A percentile compares a stretch with the other conserved stretches of the same genome.
These are phyloP conservation scores for Bathelium albidoporum DNA, from an alignment of 495 filamentous ascomycete species.

Conservation along the genomic window DNA sequence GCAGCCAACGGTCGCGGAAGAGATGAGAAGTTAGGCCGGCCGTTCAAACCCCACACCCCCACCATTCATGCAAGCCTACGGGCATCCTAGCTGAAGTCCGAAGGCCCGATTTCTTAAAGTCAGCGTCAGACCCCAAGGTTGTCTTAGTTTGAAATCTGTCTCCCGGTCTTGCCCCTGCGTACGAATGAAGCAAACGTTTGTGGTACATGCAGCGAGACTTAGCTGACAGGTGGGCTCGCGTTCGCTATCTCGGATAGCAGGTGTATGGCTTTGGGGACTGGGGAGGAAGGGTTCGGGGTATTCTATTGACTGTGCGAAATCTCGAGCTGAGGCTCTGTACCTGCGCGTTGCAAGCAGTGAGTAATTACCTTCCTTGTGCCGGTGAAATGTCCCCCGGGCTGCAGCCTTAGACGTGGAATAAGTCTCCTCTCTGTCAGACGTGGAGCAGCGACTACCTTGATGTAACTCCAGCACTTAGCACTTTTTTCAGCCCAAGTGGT, in stretches of 20 bases:
- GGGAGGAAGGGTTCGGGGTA: background rate
- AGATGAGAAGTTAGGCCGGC: background rate
- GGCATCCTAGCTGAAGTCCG: background rate
- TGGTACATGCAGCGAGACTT: constrained; percentile 16
- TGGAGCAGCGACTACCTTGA: background rate
- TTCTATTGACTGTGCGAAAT: background rate
- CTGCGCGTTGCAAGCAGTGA: too few species aligned
- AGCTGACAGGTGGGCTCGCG: constrained; percentile 18
- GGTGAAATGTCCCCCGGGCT: too few species aligned
- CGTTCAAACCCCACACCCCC: background rate
- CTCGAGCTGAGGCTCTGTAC: background rate
- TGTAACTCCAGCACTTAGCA: too few species aligned
- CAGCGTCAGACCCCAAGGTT: background rate
- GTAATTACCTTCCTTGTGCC: background rate
- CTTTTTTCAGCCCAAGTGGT: background rate
- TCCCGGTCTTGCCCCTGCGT: background rate
- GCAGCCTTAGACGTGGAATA: too few species aligned
- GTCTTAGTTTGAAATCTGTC: background rate
- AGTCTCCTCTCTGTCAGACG: background rate
- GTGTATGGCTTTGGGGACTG: constrained; percentile 5
- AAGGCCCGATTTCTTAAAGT: background rate
- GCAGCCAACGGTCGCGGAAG: too few species aligned
- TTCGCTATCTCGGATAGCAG: constrained; percentile 17
- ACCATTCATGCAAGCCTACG: background rate
- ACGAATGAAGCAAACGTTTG: background rate